A percentile compares a stretch with the other conserved stretches of the same genome.
Conservation (phyloP, 2,329 filamentous ascomycete genomes). For the Talaromyces sp. region DNA sequence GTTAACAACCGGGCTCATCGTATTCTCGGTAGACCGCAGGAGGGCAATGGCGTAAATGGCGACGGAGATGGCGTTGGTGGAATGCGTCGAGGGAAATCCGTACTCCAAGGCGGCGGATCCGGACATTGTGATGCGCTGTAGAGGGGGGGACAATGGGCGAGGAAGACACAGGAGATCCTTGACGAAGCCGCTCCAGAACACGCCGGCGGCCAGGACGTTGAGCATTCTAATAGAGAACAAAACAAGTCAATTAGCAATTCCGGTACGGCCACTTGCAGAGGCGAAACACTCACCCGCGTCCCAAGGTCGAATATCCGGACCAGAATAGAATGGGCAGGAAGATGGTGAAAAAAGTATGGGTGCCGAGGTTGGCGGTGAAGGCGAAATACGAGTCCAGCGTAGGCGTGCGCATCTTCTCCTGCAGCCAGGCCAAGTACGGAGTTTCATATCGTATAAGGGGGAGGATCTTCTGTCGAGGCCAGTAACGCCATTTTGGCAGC, state of each 20-base stretch:
- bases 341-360: constrained; percentile 98
- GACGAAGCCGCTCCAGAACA: constrained; percentile 85
- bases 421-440: constrained; percentile 82
- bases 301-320: constrained; percentile 82
- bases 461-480: constrained; percentile 72
- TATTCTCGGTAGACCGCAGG: constrained; percentile 62
- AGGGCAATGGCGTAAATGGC: constrained; percentile 76
- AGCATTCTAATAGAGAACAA: constrained; percentile 40
- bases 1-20: constrained; percentile 56
- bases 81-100: constrained; percentile 95
- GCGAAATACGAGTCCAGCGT: constrained; percentile 95
- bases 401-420: constrained; percentile 73
- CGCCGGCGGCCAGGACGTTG: constrained; percentile 71
- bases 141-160: constrained; percentile 81
- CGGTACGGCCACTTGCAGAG: background rate
- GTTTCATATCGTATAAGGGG: constrained; percentile 93
- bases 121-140: constrained; percentile 95
- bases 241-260: background rate
- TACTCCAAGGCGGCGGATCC: constrained; percentile 93
- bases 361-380: constrained; percentile 91
- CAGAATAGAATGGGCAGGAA: constrained; percentile 92
- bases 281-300: constrained; percentile 67
- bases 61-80: constrained; percentile 93
- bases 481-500: constrained; percentile 85
- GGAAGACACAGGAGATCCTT: constrained; percentile 94